These are phyloP conservation scores for Trametes sp. DNA, from an alignment of 1,284 basidiomycete species.

Conservation along the genomic window DNA sequence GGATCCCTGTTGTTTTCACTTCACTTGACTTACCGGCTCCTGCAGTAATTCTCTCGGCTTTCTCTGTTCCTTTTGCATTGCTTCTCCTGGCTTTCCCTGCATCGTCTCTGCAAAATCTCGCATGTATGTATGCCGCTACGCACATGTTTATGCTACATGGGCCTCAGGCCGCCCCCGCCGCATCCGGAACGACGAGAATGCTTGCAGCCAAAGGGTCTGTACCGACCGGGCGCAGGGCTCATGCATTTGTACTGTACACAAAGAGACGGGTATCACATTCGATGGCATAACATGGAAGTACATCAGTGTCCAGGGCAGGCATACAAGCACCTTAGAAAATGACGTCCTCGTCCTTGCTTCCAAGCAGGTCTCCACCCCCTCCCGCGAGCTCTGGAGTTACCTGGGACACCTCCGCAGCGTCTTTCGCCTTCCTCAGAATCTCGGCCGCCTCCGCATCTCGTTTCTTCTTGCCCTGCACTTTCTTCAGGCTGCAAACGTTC, in stretches of 20 bases:
- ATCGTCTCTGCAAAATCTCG: conserved; percentile 53
- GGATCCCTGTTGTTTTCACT: background rate
- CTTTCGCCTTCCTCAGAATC: conserved; percentile 44
- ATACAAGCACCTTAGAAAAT: conserved; percentile 70
- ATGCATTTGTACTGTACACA: conserved; percentile 33
- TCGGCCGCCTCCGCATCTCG: conserved; percentile 69
- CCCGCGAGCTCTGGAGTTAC: conserved; percentile 30
- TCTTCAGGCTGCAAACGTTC: conserved; percentile 73
- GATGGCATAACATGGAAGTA: conserved; percentile 18
- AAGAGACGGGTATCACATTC: conserved; percentile 35
- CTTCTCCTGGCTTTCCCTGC: conserved; percentile 41
- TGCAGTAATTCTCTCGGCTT: conserved; percentile 45
- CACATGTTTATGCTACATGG: conserved; percentile 61
- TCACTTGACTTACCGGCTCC: background rate
- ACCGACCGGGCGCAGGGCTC: conserved; percentile 9
- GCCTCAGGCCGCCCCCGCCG: conserved; percentile 29
- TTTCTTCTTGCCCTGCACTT: conserved; percentile 98
- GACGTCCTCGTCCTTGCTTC: conserved; percentile 89
- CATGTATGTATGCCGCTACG: conserved; percentile 59
- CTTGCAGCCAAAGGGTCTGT: conserved; percentile 12
- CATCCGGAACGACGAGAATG: conserved; percentile 9
- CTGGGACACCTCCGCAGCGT: conserved; percentile 37
- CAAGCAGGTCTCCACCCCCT: conserved; percentile 66
- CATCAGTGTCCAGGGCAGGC: background rate
- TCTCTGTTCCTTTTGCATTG: conserved; percentile 37